A percentile compares a stretch with the other conserved stretches of the same genome.
Conservation (phyloP, 176 grass and related monocot genomes). For the Oryza longistaminata region DNA sequence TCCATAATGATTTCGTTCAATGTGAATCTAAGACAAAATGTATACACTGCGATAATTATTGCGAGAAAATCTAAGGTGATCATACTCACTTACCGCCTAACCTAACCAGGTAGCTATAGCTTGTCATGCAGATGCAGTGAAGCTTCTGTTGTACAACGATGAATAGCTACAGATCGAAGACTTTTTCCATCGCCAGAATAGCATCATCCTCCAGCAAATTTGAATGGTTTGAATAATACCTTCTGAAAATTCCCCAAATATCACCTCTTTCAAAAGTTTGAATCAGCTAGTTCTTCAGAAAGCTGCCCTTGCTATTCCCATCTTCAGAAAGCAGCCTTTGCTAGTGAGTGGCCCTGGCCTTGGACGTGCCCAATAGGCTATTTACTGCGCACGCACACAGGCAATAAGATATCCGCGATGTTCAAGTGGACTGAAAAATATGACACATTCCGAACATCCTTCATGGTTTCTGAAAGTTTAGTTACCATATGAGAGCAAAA, state of each 20-base stretch:
- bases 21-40: background rate
- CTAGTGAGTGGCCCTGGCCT: background rate
- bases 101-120: background rate
- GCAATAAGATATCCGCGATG: background rate
- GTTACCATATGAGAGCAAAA: slow-evolving; percentile 32
- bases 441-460: background rate
- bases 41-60: background rate
- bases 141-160: background rate
- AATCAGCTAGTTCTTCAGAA: background rate
- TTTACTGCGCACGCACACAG: background rate
- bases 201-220: background rate
- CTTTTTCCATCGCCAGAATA: background rate
- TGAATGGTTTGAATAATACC: background rate
- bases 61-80: background rate
- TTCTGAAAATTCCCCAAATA: background rate
- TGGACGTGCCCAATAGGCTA: background rate
- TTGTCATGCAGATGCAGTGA: background rate
- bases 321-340: background rate
- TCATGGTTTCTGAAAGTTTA: slow-evolving; percentile 16
- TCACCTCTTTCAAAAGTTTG: background rate
- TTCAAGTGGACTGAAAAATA: background rate
- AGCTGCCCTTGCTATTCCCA: background rate
- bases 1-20: background rate
- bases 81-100: background rate
- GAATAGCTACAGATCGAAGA: background rate